Conservation (phyloP, 2,329 filamentous ascomycete species). For the Bertia moriformis region DNA sequence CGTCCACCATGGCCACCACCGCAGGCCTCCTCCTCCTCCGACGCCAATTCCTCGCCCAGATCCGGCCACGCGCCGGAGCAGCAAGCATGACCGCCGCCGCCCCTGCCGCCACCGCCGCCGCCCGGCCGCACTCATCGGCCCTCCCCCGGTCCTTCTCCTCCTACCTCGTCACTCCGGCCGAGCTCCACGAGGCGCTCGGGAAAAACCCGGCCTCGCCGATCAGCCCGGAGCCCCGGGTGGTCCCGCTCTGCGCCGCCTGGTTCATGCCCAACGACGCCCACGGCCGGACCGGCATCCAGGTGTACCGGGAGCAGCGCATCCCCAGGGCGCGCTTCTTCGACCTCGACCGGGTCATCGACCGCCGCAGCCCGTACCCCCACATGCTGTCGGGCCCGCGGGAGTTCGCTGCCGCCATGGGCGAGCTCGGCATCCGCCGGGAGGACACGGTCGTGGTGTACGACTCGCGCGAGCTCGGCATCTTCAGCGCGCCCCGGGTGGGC, state of each 20-base stretch:
- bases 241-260: not conserved
- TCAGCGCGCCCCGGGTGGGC: slow-evolving; percentile 81
- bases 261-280: slow-evolving; percentile 73
- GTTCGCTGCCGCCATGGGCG: slow-evolving; percentile 79
- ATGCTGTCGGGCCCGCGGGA: slow-evolving; percentile 76
- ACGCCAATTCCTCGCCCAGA: not conserved
- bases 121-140: too few species aligned
- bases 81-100: not conserved
- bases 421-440: slow-evolving; percentile 71
- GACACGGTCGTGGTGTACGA: slow-evolving; percentile 93
- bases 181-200: not conserved
- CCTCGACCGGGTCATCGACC: slow-evolving; percentile 80
- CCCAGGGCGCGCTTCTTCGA: slow-evolving; percentile 91
- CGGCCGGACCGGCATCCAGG: slow-evolving; percentile 62
- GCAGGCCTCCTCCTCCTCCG: not conserved
- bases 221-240: not conserved
- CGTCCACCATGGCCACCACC: not conserved
- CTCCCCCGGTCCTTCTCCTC: not conserved
- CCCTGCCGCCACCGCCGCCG: too few species aligned
- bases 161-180: not conserved
- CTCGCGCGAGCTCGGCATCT: slow-evolving; percentile 76
- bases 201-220: not conserved
- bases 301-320: slow-evolving; percentile 71
- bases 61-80: too few species aligned
- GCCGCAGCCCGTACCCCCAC: slow-evolving; percentile 78